phyloP scores from a whole-genome alignment of 305 asterid species.

The Stenogyne calaminthoides region DNA sequence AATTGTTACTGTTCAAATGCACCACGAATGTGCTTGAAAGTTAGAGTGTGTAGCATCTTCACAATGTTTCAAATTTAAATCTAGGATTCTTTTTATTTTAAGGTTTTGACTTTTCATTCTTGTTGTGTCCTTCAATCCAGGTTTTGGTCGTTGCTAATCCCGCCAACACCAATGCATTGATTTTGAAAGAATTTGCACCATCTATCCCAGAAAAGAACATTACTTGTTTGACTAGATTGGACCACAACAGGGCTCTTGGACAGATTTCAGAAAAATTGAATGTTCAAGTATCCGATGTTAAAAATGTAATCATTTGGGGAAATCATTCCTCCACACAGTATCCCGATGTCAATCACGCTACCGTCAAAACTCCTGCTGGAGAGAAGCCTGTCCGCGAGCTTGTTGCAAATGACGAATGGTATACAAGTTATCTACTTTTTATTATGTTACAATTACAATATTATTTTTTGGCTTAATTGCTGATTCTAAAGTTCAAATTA shows the following conservation, averaged over 20 bases:
- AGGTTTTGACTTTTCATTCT: not conserved
- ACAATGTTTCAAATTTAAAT: not conserved
- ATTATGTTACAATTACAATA: not conserved
- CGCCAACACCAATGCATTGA: conserved; percentile 96
- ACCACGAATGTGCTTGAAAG: not conserved
- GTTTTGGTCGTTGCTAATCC: conserved; percentile 98
- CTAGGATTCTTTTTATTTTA: not conserved
- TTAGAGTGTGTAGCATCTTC: not conserved
- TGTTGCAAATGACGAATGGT: conserved; percentile 80
- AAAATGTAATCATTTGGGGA: conserved; percentile 92
- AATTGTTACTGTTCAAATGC: not conserved
- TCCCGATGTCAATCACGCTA: conserved; percentile 89
- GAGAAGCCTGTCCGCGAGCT: conserved; percentile 78
- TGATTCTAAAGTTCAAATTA: too few species aligned
- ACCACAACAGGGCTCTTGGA: conserved; percentile 98
- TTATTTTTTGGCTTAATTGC: not conserved
- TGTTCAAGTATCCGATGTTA: conserved; percentile 82
- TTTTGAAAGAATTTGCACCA: conserved; percentile 87
- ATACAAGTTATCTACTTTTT: not conserved
- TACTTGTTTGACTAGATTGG: conserved; percentile 86
- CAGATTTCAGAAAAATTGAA: conserved; percentile 83
- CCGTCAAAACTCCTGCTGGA: conserved; percentile 69
- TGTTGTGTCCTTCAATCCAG: conserved; percentile 38
- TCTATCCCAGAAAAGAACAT: conserved; percentile 86
- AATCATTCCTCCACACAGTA: conserved; percentile 92